A percentile compares a stretch with the other conserved stretches of the same genome.
Conservation (phyloP, 306 rosid species). For the Gynostemma pentaphyllum region DNA sequence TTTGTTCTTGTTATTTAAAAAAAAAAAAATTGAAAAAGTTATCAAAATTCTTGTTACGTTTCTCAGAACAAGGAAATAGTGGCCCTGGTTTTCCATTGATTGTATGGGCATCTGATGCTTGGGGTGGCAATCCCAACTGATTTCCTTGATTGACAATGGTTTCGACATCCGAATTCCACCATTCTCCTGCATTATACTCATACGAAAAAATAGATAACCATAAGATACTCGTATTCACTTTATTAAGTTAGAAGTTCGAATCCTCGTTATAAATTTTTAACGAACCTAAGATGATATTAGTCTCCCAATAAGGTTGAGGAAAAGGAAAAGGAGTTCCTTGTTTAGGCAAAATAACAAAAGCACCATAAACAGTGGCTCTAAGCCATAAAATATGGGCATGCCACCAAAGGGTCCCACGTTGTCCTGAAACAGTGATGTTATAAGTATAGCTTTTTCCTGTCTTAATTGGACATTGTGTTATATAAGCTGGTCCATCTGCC, state of each 20-base stretch:
- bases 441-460: slow-evolving; percentile 22
- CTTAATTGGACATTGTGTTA: slow-evolving; percentile 24
- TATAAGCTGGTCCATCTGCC: slow-evolving; percentile 33
- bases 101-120: slow-evolving; percentile 22
- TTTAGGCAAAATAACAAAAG: slow-evolving; percentile 22
- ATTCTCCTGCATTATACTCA: slow-evolving; percentile 20
- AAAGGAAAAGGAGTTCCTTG: slow-evolving; percentile 18
- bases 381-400: slow-evolving; percentile 33
- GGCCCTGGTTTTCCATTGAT: slow-evolving; percentile 31
- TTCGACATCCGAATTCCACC: slow-evolving; percentile 29
- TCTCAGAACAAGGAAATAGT: slow-evolving; percentile 23
- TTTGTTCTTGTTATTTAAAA: too few species aligned
- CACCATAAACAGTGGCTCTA: slow-evolving; percentile 25
- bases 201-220: too few species aligned
- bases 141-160: slow-evolving; percentile 18
- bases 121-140: slow-evolving; percentile 22
- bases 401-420: slow-evolving; percentile 28
- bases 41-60: too few species aligned
- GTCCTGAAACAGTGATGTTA: slow-evolving; percentile 19
- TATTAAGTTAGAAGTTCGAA: too few species aligned
- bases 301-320: slow-evolving; percentile 24
- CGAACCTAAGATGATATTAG: slow-evolving; percentile 17
- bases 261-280: too few species aligned
- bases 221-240: too few species aligned
- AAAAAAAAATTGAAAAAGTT: too few species aligned